Conservation (phyloP, 805 yeast species). For the Vanderwaltozyma tropicalis region DNA sequence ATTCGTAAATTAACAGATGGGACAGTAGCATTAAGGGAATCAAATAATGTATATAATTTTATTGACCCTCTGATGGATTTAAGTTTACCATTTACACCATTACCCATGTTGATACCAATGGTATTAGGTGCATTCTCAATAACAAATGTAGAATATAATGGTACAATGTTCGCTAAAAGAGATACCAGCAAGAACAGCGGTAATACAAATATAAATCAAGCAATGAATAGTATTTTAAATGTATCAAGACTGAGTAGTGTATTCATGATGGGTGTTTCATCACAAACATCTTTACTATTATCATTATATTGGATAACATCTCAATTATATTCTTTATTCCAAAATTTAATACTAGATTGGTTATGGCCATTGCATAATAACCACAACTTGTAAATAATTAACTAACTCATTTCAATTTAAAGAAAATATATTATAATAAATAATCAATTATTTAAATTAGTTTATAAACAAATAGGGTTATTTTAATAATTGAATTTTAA, state of each 20-base stretch:
- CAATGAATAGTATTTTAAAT: conserved; percentile 44
- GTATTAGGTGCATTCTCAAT: conserved; percentile 60
- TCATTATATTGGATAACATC: conserved; percentile 88
- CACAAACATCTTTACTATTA: conserved; percentile 78
- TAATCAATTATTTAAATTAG: too few relatives aligned
- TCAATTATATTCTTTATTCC: conserved; percentile 62
- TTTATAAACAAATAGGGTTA: background rate
- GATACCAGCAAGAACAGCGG: conserved; percentile 6
- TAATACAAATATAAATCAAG: conserved; percentile 3
- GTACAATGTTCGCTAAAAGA: conserved; percentile 34
- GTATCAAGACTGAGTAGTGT: conserved; percentile 66
- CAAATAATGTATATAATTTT: conserved; percentile 8
- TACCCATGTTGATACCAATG: conserved; percentile 65
- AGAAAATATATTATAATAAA: background rate
- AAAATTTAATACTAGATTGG: conserved; percentile 61
- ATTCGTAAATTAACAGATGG: conserved; percentile 39
- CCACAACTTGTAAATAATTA: conserved; percentile 3
- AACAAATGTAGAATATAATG: conserved; percentile 76
- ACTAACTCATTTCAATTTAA: background rate
- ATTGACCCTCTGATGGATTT: conserved; percentile 21
- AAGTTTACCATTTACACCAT: conserved; percentile 54
- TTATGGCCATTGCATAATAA: conserved; percentile 39
- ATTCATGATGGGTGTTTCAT: conserved; percentile 70
- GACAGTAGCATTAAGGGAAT: background rate
- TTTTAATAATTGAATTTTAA: too few relatives aligned